Evolutionary conservation across 441 rosid species (phyloP).

Genomic region (Populus hybrid): DNA sequence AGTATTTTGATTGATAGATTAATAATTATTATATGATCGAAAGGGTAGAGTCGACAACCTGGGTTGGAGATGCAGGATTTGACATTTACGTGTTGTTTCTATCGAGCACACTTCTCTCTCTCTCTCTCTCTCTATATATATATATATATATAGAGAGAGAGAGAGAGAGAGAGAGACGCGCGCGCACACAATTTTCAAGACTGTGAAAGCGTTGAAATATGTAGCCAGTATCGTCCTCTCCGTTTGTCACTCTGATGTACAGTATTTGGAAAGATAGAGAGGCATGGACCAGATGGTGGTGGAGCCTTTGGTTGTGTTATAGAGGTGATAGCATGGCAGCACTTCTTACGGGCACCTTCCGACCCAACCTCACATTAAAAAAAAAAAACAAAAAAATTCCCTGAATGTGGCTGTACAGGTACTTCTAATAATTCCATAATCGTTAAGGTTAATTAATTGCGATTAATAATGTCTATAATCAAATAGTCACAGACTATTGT

Average conservation of each 20-base stretch:
- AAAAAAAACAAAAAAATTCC: slow-evolving; percentile 10
- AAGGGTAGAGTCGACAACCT: slow-evolving; percentile 24
- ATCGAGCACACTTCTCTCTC: slow-evolving; percentile 27
- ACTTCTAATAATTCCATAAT: neutral
- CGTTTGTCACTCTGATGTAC: slow-evolving; percentile 75
- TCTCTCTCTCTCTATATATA: slow-evolving; percentile 18
- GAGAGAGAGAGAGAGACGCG: no score
- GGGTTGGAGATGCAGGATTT: slow-evolving; percentile 44
- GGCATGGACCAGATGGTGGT: slow-evolving; percentile 6
- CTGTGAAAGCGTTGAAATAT: slow-evolving; percentile 62
- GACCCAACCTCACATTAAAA: slow-evolving; percentile 20
- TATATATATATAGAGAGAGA: neutral
- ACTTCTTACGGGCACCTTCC: slow-evolving; percentile 61
- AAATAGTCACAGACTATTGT: neutral
- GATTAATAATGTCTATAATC: neutral
- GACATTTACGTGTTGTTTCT: slow-evolving; percentile 62
- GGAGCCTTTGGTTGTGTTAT: neutral
- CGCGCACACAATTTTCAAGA: slow-evolving; percentile 54
- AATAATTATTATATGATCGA: slow-evolving; percentile 4
- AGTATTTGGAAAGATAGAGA: slow-evolving; percentile 27
- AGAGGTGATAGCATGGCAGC: slow-evolving; percentile 47
- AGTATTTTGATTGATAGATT: neutral
- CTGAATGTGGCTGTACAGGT: neutral
- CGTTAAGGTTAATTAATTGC: neutral
- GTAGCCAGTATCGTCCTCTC: slow-evolving; percentile 86